These are phyloP conservation scores for Andrographis paniculata DNA, from an alignment of 305 asterid genomes.

Conservation along the genomic window DNA sequence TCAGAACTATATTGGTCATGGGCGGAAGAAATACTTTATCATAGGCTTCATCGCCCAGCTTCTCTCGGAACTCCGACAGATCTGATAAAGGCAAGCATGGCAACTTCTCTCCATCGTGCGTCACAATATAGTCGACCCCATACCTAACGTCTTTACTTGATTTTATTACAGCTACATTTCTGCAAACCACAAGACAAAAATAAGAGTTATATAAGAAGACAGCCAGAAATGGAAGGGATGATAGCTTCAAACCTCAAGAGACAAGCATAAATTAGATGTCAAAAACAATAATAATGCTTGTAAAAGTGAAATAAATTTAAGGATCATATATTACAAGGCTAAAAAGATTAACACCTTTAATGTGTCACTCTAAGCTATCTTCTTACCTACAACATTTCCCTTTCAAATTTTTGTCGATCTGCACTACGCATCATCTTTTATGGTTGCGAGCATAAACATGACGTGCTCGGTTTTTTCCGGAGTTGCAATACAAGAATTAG, in stretches of 20 bases:
- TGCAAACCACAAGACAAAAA: conserved; percentile 32
- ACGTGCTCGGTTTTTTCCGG: too few relatives aligned
- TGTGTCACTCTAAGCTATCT: too few relatives aligned
- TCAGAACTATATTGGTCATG: not conserved
- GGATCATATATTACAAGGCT: too few relatives aligned
- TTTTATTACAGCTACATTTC: conserved; percentile 67
- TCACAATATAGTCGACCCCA: conserved; percentile 67
- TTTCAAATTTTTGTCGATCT: too few relatives aligned
- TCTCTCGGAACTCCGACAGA: conserved; percentile 57
- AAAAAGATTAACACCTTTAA: too few relatives aligned
- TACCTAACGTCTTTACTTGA: conserved; percentile 80
- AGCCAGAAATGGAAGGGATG: not conserved
- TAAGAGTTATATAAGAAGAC: conserved; percentile 2
- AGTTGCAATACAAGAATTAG: too few relatives aligned
- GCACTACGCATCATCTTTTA: too few relatives aligned
- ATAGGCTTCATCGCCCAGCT: conserved; percentile 60
- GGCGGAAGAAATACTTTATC: conserved; percentile 39
- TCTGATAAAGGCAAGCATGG: conserved; percentile 79
- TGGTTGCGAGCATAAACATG: too few relatives aligned
- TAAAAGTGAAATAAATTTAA: too few relatives aligned
- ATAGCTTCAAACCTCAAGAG: not conserved
- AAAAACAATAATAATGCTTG: too few relatives aligned
- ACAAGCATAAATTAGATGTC: too few relatives aligned
- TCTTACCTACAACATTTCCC: too few relatives aligned
- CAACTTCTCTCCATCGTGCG: conserved; percentile 81